Conservation (phyloP, 176 grass and related monocot species). For the Cocos nucifera region DNA sequence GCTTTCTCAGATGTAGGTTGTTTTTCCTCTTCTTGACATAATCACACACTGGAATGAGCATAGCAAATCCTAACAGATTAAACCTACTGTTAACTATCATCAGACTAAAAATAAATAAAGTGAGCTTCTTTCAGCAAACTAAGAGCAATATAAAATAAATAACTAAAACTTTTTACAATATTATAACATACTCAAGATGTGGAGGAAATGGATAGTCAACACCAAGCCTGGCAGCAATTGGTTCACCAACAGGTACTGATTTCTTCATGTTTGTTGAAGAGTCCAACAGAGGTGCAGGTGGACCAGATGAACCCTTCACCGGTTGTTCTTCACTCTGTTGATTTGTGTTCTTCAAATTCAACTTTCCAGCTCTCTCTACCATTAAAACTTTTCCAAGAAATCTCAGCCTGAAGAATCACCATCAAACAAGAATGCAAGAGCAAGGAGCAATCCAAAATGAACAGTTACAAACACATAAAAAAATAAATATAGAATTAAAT, state of each 20-base stretch:
- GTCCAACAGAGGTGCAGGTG: slow-evolving; percentile 20
- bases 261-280: slow-evolving; percentile 38
- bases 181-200: slow-evolving; percentile 67
- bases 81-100: too few relatives aligned
- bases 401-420: slow-evolving; percentile 53
- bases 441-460: background rate
- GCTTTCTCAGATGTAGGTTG: too few relatives aligned
- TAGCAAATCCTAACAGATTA: too few relatives aligned
- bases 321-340: slow-evolving; percentile 34
- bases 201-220: slow-evolving; percentile 91
- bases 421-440: slow-evolving; percentile 13
- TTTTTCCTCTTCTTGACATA: too few relatives aligned
- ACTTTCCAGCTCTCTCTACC: slow-evolving; percentile 53
- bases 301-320: slow-evolving; percentile 15
- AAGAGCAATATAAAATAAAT: too few relatives aligned
- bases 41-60: too few relatives aligned
- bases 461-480: background rate
- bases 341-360: slow-evolving; percentile 30
- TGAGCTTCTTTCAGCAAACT: too few relatives aligned
- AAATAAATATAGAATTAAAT: background rate
- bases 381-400: slow-evolving; percentile 73
- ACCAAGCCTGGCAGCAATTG: slow-evolving; percentile 68
- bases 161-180: background rate
- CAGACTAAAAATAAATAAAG: too few relatives aligned
- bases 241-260: slow-evolving; percentile 34